Conservation (phyloP, 768 basidiomycete genomes). For the Suillus decipiens region DNA sequence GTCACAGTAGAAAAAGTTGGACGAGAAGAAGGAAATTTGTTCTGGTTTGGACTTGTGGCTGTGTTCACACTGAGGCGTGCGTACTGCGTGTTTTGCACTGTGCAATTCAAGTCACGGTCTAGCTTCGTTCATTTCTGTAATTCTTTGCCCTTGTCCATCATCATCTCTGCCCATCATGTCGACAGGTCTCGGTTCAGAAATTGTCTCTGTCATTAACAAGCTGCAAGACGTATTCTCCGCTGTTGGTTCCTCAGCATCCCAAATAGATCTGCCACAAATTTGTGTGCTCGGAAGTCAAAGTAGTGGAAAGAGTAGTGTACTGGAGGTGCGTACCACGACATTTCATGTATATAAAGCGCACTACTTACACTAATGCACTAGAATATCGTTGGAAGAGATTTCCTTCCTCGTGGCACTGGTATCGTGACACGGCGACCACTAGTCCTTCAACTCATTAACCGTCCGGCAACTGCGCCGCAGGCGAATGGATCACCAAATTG, state of each 20-base stretch:
- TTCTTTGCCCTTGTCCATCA: neutral
- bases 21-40: slow-evolving; percentile 11
- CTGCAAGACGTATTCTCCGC: slow-evolving; percentile 90
- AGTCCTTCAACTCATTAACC: slow-evolving; percentile 93
- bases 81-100: slow-evolving; percentile 23
- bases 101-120: slow-evolving; percentile 7
- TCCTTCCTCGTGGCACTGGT: slow-evolving; percentile 97
- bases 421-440: slow-evolving; percentile 97
- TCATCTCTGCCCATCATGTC: slow-evolving; percentile 37
- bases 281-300: slow-evolving; percentile 91
- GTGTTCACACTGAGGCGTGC: slow-evolving; percentile 18
- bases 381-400: slow-evolving; percentile 99
- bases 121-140: slow-evolving; percentile 17
- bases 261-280: slow-evolving; percentile 91
- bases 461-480: slow-evolving; percentile 53
- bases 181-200: slow-evolving; percentile 75
- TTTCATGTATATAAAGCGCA: slow-evolving; percentile 12
- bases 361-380: slow-evolving; percentile 30
- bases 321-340: slow-evolving; percentile 59
- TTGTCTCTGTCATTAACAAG: slow-evolving; percentile 82
- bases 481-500: slow-evolving; percentile 44
- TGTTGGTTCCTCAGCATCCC: slow-evolving; percentile 73
- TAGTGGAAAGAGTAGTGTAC: slow-evolving; percentile 91
- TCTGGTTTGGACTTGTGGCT: slow-evolving; percentile 24
- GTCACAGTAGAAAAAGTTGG: too few species aligned